Base-by-base conservation (phyloP, 208 protist species). In the Tritrichomonas foetus region DNA sequence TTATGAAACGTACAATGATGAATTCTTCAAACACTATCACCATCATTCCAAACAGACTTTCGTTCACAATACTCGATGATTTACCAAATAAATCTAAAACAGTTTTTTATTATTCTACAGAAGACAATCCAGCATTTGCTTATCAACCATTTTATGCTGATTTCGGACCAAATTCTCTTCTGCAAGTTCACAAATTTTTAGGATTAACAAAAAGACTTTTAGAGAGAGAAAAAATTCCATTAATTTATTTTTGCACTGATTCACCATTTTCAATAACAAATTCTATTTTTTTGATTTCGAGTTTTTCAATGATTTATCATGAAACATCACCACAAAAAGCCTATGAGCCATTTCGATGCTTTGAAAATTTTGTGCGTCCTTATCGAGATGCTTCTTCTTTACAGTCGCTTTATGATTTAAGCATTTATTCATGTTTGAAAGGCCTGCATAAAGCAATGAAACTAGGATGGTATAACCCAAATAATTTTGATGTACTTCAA, bases 311-410 rank as follows among this genome's bases (percentile, higher is more conserved):
- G 27, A n/a, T 69, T n/a, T n/a, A 89, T 16, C 33, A 61, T 39
- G 5, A 57, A 47, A 41, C 57, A 0, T 33, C 41, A n/a, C 47
- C 78, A 47, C 0, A 8, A 0, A 47, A 89, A 36, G 78, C 78
- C 5, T 89, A 39, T 16, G 16, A 44, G 33, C 78, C 78, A 27
- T 44, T 89, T 14, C 11, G 5, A n/a, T 5, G 14, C 14, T 57
- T 57, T 16, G 47, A 44, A 57, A 20, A 1, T 20, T 57, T 20
- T 9, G 13, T 89, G 0, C 53, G 41, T 33, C 95, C 97, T 36
- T 99, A 98, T 95, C 96, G 98, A 55, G 98, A 99, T 94, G 98
- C 98, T 25, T 97, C 96, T 74, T 95, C 96, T 61, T 97, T 97
- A 49, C 96, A 61, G 39, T 96, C 92, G 0, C 95, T 92, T 27